Evolutionary conservation across 1,284 basidiomycete genomes (phyloP).

Genomic region (Cutaneotrichosporon cyanovorans): DNA sequence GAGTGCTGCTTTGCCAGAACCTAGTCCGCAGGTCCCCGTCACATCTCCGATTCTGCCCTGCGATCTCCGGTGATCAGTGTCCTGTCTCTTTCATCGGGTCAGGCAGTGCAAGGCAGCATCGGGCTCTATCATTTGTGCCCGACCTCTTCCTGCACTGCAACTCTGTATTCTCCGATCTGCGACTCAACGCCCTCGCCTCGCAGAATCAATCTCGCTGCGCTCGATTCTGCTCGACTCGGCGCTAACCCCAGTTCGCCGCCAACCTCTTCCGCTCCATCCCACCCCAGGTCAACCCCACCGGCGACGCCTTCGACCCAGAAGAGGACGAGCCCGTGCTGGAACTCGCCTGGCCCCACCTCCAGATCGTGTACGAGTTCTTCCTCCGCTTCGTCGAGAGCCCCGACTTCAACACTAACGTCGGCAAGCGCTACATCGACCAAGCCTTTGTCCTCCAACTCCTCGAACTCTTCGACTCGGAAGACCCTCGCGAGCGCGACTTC

Average conservation of each 20-base stretch:
- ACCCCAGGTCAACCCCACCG: conserved; percentile 94
- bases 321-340: conserved; percentile 99
- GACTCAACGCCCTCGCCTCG: no score
- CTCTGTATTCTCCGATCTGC: no score
- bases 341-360: conserved; percentile 98
- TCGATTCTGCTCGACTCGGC: no score
- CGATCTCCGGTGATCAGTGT: no score
- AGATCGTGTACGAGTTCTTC: conserved; percentile 99
- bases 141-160: no score
- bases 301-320: conserved; percentile 98
- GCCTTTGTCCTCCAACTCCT: conserved; percentile 91
- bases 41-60: no score
- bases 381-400: conserved; percentile 96
- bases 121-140: no score
- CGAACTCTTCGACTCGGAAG: conserved; percentile 97
- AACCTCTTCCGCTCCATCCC: conserved; percentile 99
- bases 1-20: no score
- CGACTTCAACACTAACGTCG: conserved; percentile 97
- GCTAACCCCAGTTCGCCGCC: conserved; percentile 66
- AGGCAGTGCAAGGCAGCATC: no score
- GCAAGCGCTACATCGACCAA: conserved; percentile 97
- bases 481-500: conserved; percentile 97
- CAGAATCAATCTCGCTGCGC: no score
- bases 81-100: no score
- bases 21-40: no score